A percentile compares a stretch with the other conserved stretches of the same genome.
These are phyloP conservation scores for Stromatinia cepivora DNA, from an alignment of 2,329 filamentous ascomycete species.

Conservation along the genomic window DNA sequence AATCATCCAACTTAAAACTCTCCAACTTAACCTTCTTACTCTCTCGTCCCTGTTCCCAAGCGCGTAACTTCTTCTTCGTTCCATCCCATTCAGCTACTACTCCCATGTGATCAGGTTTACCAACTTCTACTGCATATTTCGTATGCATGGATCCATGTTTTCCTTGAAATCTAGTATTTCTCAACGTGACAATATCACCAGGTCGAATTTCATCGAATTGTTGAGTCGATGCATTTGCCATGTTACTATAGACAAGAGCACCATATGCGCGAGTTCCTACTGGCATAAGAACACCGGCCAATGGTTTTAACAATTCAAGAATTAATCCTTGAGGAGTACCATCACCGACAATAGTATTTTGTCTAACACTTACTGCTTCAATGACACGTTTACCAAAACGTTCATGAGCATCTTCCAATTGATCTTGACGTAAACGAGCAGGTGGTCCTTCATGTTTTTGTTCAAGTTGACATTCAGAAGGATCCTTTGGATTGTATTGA, in stretches of 20 bases:
- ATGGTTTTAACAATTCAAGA: constrained; percentile 73
- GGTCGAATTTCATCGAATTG: constrained; percentile 91
- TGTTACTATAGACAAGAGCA: constrained; percentile 88
- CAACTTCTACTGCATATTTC: constrained; percentile 87
- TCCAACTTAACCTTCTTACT: constrained; percentile 91
- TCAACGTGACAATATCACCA: constrained; percentile 89
- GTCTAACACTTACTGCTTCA: constrained; percentile 67
- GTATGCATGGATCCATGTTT: constrained; percentile 94
- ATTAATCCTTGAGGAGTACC: constrained; percentile 77
- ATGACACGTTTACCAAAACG: constrained; percentile 78
- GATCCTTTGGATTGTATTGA: constrained; percentile 73
- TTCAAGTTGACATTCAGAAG: constrained; percentile 71
- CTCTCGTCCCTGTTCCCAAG: constrained; percentile 93
- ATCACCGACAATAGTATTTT: constrained; percentile 80
- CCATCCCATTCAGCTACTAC: constrained; percentile 97
- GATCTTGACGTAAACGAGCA: constrained; percentile 79
- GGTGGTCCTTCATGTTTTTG: constrained; percentile 88
- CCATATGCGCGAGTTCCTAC: constrained; percentile 90
- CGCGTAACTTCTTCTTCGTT: constrained; percentile 94
- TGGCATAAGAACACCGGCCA: constrained; percentile 73
- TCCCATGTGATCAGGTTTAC: constrained; percentile 82
- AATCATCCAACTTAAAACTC: constrained; percentile 89
- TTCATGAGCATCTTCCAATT: constrained; percentile 83
- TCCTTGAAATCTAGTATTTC: constrained; percentile 91
- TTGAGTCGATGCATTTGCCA: constrained; percentile 88